phyloP scores from a whole-genome alignment of 2,329 filamentous ascomycete genomes.

The Sclerotinia subarctica region DNA sequence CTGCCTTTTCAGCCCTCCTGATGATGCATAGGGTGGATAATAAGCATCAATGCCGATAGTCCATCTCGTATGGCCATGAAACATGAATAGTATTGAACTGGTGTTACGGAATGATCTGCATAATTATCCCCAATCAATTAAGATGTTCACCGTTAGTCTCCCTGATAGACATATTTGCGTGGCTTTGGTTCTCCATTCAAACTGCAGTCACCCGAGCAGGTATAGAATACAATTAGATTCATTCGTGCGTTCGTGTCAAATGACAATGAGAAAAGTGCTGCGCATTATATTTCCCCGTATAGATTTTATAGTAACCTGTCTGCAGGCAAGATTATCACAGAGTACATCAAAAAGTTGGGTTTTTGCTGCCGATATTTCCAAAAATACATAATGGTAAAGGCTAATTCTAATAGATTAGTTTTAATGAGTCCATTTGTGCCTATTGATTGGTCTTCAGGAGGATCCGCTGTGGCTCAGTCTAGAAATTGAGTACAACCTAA shows the following conservation, averaged over 20 bases:
- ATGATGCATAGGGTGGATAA: neutral
- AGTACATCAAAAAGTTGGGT: neutral
- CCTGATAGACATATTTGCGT: no score
- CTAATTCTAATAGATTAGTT: neutral
- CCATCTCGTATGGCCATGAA: neutral
- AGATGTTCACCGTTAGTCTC: no score
- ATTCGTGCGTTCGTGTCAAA: no score
- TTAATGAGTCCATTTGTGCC: neutral
- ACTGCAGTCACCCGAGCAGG: no score
- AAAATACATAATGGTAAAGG: neutral
- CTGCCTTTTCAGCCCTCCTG: no score
- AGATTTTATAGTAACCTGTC: neutral
- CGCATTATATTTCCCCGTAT: neutral
- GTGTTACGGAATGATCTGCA: neutral
- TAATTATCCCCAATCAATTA: neutral
- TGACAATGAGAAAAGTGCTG: neutral
- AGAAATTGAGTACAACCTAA: neutral
- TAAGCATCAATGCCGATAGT: neutral
- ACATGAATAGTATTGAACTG: neutral
- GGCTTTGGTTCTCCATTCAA: no score
- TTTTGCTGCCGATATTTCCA: neutral
- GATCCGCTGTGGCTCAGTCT: neutral
- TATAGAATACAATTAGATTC: no score
- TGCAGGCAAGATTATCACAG: no score
- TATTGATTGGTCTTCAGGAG: neutral